phyloP scores from a whole-genome alignment of 352 stramenopile genomes.

The Pythium aphanidermatum region DNA sequence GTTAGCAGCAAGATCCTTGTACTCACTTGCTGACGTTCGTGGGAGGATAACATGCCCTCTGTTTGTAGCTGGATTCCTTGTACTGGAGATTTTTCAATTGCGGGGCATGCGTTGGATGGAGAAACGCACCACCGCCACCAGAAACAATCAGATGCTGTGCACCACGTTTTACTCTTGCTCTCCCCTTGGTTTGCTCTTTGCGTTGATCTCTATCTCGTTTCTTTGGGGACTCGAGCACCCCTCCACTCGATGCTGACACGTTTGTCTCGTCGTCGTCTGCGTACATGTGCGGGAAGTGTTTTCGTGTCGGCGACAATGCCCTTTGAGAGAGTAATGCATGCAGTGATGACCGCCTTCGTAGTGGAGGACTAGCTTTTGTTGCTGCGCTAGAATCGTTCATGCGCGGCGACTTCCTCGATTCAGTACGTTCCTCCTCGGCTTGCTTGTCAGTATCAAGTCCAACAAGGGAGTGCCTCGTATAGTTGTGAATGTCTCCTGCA shows the following conservation, averaged over 20 bases:
- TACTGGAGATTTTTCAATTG: conserved; percentile 43
- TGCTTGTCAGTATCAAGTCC: conserved; percentile 15
- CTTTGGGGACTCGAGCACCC: too few relatives aligned
- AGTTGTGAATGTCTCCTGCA: conserved; percentile 93
- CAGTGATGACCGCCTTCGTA: conserved; percentile 22
- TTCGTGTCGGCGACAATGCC: conserved; percentile 33
- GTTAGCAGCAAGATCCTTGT: neutral
- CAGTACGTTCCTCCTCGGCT: too few relatives aligned
- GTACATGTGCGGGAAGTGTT: conserved; percentile 82
- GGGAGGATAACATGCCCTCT: conserved; percentile 80
- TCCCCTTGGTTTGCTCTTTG: too few relatives aligned
- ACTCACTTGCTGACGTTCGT: conserved; percentile 61
- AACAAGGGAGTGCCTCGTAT: conserved; percentile 83
- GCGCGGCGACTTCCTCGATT: too few relatives aligned
- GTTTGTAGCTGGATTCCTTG: conserved; percentile 66
- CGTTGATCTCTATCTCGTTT: too few relatives aligned
- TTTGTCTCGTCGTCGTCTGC: conserved; percentile 14
- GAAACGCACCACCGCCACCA: conserved; percentile 84
- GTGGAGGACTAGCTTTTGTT: neutral
- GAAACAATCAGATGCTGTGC: conserved; percentile 83
- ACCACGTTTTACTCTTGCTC: conserved; percentile 11
- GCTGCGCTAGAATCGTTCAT: neutral
- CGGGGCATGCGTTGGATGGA: conserved; percentile 87
- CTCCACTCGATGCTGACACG: neutral
- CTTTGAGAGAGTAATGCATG: conserved; percentile 13